Base-by-base conservation (phyloP, 352 stramenopile species). In the Aphanomyces astaci region DNA sequence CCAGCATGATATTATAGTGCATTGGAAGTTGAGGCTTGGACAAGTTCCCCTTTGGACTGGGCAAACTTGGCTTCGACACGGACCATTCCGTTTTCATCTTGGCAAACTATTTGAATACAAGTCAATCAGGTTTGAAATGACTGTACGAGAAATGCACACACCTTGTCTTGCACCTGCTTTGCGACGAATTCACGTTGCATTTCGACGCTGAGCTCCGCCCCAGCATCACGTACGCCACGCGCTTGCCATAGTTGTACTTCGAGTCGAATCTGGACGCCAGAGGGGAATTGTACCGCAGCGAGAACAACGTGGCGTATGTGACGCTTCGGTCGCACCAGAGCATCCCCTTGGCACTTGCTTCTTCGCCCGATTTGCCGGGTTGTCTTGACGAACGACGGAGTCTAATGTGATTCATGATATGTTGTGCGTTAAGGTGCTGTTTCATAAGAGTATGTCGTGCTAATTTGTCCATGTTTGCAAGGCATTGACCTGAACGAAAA, bases 241-340 rank as follows among this genome's bases (percentile, higher is more conserved):
- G 43, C 32, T 63, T 63, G 15, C 46, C 22, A 11, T 40, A 48
- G 54, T 63, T 63, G 27, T 60, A 39, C 25, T 60, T 60, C 13
- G 52, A 40, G 30, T 60, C 36, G 52, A 60, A 60, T 17, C 28
- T 10, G 5, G 43, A 30, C 15, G 54, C 15, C 13, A 63, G 32
- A 13, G 24, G 9, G 5, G 54, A 63, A 19, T 43, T 43, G 28
- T 63, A 63, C 17, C 54, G 28, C 3, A 63, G 32, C 7, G 13
- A 22, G 46, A 54, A 54, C 5, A 54, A 9, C 7, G 17, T 13
- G 13, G 7, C 5, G n/a, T n/a, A n/a, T n/a, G n/a, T n/a, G 24
- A 54, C 46, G 27, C 46, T 54, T 5, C 27, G 13, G 27, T 54
- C 46, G 24, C 19, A 54, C 46, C 46, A 54, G 40, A n/a, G n/a